These are phyloP conservation scores for Globisporangium radiosum DNA, from an alignment of 352 stramenopile genomes.

Conservation along the genomic window DNA sequence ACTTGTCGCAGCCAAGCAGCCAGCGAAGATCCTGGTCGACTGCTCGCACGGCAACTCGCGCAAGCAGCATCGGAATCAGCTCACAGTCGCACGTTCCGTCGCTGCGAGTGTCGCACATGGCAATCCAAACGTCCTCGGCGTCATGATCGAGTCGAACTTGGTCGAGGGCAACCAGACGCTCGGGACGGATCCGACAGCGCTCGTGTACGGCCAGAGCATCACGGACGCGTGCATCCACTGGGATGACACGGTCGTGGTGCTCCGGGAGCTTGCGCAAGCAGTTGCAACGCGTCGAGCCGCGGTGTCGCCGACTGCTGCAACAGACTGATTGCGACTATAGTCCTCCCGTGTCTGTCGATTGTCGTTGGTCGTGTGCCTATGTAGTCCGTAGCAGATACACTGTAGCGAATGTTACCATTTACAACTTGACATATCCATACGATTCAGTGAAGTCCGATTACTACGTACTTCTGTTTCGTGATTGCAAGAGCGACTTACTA, in stretches of 20 bases:
- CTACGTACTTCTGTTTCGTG: too few species aligned
- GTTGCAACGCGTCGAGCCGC: slow-evolving; percentile 37
- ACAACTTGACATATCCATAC: too few species aligned
- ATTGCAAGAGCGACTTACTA: too few species aligned
- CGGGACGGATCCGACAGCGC: slow-evolving; percentile 51
- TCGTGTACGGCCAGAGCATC: slow-evolving; percentile 84
- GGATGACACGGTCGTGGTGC: slow-evolving; percentile 63
- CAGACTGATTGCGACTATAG: too few species aligned
- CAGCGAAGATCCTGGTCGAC: slow-evolving; percentile 82
- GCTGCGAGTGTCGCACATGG: slow-evolving; percentile 53
- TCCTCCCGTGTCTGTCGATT: too few species aligned
- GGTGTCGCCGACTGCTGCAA: slow-evolving; percentile 4
- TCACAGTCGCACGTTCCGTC: slow-evolving; percentile 69
- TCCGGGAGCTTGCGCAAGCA: slow-evolving; percentile 51
- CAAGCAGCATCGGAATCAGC: slow-evolving; percentile 39
- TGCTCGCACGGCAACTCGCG: slow-evolving; percentile 78
- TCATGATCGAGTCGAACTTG: slow-evolving; percentile 89
- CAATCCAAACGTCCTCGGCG: slow-evolving; percentile 59
- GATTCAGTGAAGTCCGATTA: too few species aligned
- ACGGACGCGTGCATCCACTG: slow-evolving; percentile 84
- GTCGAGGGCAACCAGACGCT: slow-evolving; percentile 82
- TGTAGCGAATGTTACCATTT: too few species aligned
- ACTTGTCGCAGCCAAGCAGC: slow-evolving; percentile 61
- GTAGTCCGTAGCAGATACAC: too few species aligned
- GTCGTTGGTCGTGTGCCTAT: too few species aligned